These are phyloP conservation scores for Diaporthe nobilis DNA, from an alignment of 2,329 filamentous ascomycete species.

Conservation along the genomic window DNA sequence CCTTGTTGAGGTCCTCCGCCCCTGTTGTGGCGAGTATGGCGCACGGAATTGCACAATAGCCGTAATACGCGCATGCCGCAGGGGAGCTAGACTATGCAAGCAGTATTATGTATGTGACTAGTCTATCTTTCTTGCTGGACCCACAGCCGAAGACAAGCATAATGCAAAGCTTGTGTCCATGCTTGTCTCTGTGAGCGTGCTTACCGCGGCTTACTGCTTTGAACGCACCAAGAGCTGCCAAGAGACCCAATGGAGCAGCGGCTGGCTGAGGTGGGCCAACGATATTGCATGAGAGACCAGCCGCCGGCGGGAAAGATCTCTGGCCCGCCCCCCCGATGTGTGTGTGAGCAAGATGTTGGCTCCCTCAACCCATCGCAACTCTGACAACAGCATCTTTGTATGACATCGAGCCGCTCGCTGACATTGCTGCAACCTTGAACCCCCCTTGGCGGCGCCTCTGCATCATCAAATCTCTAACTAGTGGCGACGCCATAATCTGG, in stretches of 20 bases:
- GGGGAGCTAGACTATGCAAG: neutral
- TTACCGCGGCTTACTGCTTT: neutral
- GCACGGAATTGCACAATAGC: neutral
- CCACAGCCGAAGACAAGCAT: neutral
- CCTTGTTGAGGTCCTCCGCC: neutral
- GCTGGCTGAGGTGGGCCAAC: neutral
- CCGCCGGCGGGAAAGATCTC: slow-evolving; percentile 1
- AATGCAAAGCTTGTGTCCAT: slow-evolving; percentile 27
- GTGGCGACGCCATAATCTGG: neutral
- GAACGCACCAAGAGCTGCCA: neutral
- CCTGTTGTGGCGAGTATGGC: neutral
- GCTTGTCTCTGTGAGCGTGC: neutral
- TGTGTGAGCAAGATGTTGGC: neutral
- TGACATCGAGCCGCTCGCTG: neutral
- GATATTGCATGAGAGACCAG: neutral
- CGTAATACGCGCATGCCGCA: neutral
- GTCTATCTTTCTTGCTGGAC: neutral
- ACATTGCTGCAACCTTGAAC: neutral
- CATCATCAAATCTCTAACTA: neutral
- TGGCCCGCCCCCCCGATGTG: neutral
- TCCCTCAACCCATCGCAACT: neutral
- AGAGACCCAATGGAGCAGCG: neutral
- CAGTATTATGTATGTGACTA: neutral
- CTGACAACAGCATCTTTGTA: neutral
- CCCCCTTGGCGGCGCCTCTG: slow-evolving; percentile 6